Percentiles rank a stretch among this genome's conserved stretches.
Evolutionary conservation across 805 yeast species (phyloP).

Genomic region (Kluyveromyces dobzhanskii): DNA sequence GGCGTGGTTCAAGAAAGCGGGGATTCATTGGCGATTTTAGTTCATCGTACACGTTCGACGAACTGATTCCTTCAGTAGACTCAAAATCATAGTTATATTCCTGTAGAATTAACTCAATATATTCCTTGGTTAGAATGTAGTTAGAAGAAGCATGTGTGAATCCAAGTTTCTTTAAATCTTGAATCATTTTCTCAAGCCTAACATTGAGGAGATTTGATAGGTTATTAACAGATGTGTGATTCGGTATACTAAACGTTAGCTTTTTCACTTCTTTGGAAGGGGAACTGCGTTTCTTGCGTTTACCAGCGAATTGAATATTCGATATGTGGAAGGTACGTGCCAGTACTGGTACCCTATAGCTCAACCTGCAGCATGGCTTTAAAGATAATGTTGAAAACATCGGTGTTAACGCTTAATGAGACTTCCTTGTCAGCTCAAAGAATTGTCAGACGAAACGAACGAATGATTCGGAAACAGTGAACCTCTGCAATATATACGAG

Average conservation of each 20-base stretch:
- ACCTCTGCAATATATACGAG: no score
- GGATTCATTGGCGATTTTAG: slow-evolving; percentile 48
- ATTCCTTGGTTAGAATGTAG: slow-evolving; percentile 77
- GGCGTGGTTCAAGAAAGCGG: slow-evolving; percentile 49
- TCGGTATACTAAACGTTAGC: slow-evolving; percentile 43
- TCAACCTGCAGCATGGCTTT: slow-evolving; percentile 1
- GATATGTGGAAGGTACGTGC: not conserved
- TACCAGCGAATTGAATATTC: not conserved
- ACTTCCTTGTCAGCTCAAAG: no score
- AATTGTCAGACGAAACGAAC: no score
- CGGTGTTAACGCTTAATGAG: no score
- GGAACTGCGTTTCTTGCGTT: slow-evolving; percentile 8
- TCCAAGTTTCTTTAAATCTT: slow-evolving; percentile 58
- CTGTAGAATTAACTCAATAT: slow-evolving; percentile 78
- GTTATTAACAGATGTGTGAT: slow-evolving; percentile 71
- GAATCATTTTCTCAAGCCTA: slow-evolving; percentile 51
- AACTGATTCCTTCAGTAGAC: slow-evolving; percentile 34
- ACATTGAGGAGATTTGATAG: slow-evolving; percentile 64
- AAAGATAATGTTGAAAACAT: slow-evolving; percentile 31
- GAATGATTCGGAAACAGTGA: no score
- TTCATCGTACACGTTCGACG: slow-evolving; percentile 49
- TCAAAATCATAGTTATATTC: slow-evolving; percentile 70
- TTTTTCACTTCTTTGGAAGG: slow-evolving; percentile 11
- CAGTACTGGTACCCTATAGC: not conserved
- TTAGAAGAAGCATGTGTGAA: slow-evolving; percentile 62